Evolutionary conservation across 176 grass and related monocot genomes (phyloP), one percentile per base, ranked within the genome.

Genomic region (Chrysopogon serrulatus): DNA sequence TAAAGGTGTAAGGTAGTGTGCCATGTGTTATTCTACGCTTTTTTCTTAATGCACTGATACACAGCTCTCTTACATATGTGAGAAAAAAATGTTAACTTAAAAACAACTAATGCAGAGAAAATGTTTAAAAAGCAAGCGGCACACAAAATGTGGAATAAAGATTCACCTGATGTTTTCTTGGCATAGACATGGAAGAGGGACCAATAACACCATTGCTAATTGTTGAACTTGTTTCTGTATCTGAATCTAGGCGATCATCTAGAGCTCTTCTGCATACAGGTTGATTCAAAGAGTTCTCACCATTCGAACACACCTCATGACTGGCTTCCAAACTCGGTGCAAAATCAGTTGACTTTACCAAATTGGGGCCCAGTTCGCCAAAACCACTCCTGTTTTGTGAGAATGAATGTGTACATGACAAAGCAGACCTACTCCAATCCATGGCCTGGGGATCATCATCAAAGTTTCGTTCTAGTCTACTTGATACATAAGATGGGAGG

Each of bases 351-450:
- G 74, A 56, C 17, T 49, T 80, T 11, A 85, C 43, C 79, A 76
- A 77, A 78, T 83, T 68, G 10, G 17, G 43, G 42, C 80, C 41
- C 31, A 48, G 59, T 30, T 68, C 30, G 17, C 51, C 31, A 72
- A 45, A 74, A 86, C 71, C 26, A 77, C 87, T 84, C 39, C 40
- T 56, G 12, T 85, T 80, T 51, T 70, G 36, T 23, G 68, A 30
- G 27, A 60, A 61, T 80, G 65, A 78, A 85, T 27, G 28, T 68
- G 41, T 60, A 60, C 77, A 64, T 64, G 64, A 83, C 33, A 67
- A 73, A 85, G 84, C 71, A 17, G 79, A 86, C 37, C 28, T 53
- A 64, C 56, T 43, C 28, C 62, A n/a, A 94, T 79, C 79, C 60
- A 64, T 4, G 1, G 44, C 26, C 19, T 33, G 33, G 62, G 67